Evolutionary conservation across 257 asterid species (phyloP).

Genomic region (Ilex aquifolium): DNA sequence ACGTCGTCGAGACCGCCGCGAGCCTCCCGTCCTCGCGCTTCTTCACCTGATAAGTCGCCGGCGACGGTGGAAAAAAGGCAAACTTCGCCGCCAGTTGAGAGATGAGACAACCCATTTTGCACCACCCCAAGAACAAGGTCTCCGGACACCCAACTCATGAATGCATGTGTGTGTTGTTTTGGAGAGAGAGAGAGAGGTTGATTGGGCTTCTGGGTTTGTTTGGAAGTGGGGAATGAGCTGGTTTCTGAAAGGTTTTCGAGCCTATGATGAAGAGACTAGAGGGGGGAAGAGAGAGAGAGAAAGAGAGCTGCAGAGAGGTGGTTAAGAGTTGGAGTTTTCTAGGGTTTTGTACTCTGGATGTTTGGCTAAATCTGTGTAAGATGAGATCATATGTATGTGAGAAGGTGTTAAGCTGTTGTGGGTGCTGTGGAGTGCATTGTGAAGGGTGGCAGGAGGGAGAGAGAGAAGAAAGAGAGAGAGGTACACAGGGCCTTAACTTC

Average conservation of each 20-base stretch:
- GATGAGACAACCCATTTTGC: slow-evolving; percentile 71
- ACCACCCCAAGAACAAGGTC: slow-evolving; percentile 17
- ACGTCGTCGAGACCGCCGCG: slow-evolving; percentile 62
- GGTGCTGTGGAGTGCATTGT: slow-evolving; percentile 9
- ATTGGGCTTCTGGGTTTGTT: not conserved
- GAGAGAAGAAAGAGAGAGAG: not conserved
- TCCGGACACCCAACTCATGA: slow-evolving; percentile 42
- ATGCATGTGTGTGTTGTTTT: slow-evolving; percentile 41
- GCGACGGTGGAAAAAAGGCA: slow-evolving; percentile 93
- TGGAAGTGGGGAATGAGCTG: not conserved
- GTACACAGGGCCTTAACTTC: no score
- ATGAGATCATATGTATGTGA: slow-evolving; percentile 30
- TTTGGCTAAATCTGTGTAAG: slow-evolving; percentile 44
- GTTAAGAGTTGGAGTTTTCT: slow-evolving; percentile 21
- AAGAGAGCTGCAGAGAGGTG: not conserved
- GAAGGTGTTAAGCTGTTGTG: not conserved
- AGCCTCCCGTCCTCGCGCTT: slow-evolving; percentile 70
- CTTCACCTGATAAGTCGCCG: slow-evolving; percentile 87
- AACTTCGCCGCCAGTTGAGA: slow-evolving; percentile 94
- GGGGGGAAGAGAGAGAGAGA: no score
- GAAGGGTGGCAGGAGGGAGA: slow-evolving; percentile 8
- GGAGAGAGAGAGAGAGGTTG: slow-evolving; percentile 9
- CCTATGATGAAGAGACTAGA: no score
- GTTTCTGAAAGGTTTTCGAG: no score
- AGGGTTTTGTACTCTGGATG: slow-evolving; percentile 21